phyloP scores from a whole-genome alignment of 2,329 filamentous ascomycete species.

The Sphaerulina vaccinii region DNA sequence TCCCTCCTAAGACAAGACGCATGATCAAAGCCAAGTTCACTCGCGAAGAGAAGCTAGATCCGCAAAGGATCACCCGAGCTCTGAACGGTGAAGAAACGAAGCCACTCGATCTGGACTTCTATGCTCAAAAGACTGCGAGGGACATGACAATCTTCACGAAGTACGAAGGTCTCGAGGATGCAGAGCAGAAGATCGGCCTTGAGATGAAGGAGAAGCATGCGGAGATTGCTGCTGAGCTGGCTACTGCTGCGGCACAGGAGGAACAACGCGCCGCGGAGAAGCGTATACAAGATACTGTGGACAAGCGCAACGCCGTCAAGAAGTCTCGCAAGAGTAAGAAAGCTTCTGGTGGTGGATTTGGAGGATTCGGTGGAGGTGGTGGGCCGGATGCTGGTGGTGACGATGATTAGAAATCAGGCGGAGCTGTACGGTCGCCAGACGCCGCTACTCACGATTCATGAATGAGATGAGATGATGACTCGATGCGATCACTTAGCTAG shows the following conservation, averaged over 20 bases:
- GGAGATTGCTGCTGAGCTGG: slow-evolving; percentile 38
- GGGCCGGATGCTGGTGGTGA: slow-evolving; percentile 24
- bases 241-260: slow-evolving; percentile 37
- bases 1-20: slow-evolving; percentile 67
- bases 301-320: slow-evolving; percentile 35
- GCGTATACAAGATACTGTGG: slow-evolving; percentile 35
- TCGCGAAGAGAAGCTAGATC: slow-evolving; percentile 69
- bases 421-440: slow-evolving; percentile 6
- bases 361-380: slow-evolving; percentile 24
- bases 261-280: slow-evolving; percentile 36
- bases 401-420: background rate
- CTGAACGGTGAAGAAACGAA: slow-evolving; percentile 50
- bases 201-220: slow-evolving; percentile 34
- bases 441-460: too few species aligned
- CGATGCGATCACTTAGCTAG: too few species aligned
- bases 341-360: slow-evolving; percentile 25
- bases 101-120: slow-evolving; percentile 43
- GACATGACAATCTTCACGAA: slow-evolving; percentile 41
- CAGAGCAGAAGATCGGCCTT: slow-evolving; percentile 37
- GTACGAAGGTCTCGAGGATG: slow-evolving; percentile 36
- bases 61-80: slow-evolving; percentile 61
- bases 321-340: slow-evolving; percentile 34
- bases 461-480: too few species aligned
- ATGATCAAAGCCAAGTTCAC: slow-evolving; percentile 82
- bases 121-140: slow-evolving; percentile 40